These are phyloP conservation scores for Turritis glabra DNA, from an alignment of 345 rosid species.

Conservation along the genomic window DNA sequence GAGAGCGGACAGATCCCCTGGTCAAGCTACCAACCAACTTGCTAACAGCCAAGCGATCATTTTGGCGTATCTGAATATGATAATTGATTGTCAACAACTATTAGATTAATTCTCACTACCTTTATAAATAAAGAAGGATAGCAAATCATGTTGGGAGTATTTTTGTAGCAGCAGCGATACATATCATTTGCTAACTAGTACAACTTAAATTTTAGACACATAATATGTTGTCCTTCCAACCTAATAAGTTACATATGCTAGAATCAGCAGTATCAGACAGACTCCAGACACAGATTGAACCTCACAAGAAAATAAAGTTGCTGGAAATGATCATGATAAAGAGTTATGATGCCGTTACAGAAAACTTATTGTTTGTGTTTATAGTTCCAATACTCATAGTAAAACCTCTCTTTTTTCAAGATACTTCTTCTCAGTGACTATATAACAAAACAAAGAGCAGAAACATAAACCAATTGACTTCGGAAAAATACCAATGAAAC, in stretches of 20 bases:
- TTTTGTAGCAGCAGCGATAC: background rate
- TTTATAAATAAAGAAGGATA: background rate
- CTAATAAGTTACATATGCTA: conserved; percentile 1
- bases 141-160: conserved; percentile 3
- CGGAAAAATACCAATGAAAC: conserved; percentile 15
- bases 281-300: background rate
- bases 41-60: conserved; percentile 87
- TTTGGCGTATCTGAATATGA: conserved; percentile 79
- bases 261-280: background rate
- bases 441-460: background rate
- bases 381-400: background rate
- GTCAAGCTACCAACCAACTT: conserved; percentile 91
- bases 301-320: background rate
- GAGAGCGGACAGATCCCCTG: conserved; percentile 96
- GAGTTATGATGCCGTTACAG: background rate
- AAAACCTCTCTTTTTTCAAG: background rate
- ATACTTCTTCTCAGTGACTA: background rate
- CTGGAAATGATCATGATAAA: conserved; percentile 2
- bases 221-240: background rate
- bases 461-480: background rate
- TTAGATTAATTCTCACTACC: background rate
- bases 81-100: conserved; percentile 15
- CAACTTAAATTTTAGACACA: background rate
- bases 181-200: conserved; percentile 13
- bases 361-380: conserved; percentile 5